phyloP scores from a whole-genome alignment of 2,329 filamentous ascomycete genomes.

The Raffaelea albimanens region DNA sequence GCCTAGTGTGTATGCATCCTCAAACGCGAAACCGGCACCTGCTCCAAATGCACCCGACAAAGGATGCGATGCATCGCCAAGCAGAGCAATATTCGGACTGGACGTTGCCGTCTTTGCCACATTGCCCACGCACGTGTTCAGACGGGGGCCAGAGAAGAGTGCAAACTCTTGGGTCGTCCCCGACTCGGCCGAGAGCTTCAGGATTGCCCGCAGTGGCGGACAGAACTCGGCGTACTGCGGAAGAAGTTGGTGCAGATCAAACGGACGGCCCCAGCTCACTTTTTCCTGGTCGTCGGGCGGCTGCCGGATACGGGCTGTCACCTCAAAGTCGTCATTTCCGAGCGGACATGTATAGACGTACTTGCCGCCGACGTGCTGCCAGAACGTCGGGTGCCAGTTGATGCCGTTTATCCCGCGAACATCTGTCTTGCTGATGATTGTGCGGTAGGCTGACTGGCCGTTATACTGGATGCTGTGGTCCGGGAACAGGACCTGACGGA shows the following conservation, averaged over 20 bases:
- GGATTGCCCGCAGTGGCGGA: constrained; percentile 19
- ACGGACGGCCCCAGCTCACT: constrained; percentile 21
- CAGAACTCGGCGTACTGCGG: constrained; percentile 20
- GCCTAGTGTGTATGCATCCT: constrained; percentile 12
- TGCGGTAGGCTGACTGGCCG: constrained; percentile 23
- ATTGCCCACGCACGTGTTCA: constrained; percentile 17
- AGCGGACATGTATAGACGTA: constrained; percentile 25
- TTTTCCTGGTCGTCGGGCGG: constrained; percentile 11
- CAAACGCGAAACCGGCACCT: constrained; percentile 13
- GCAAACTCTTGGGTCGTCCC: constrained; percentile 17
- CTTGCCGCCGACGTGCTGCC: constrained; percentile 20
- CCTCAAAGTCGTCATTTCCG: constrained; percentile 22
- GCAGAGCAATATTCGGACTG: constrained; percentile 28
- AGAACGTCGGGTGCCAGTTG: constrained; percentile 20
- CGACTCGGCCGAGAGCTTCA: constrained; percentile 18
- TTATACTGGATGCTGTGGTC: constrained; percentile 35
- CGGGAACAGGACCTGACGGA: constrained; percentile 25
- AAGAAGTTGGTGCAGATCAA: constrained; percentile 13
- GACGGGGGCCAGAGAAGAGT: constrained; percentile 20
- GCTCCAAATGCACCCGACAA: constrained; percentile 20
- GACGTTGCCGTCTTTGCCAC: not conserved
- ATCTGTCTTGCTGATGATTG: constrained; percentile 17
- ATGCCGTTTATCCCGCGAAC: constrained; percentile 20
- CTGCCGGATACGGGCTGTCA: constrained; percentile 20
- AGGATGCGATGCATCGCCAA: constrained; percentile 41